Base-by-base conservation (phyloP, 2,329 filamentous ascomycete species). In the Blastomyces emzantsi region DNA sequence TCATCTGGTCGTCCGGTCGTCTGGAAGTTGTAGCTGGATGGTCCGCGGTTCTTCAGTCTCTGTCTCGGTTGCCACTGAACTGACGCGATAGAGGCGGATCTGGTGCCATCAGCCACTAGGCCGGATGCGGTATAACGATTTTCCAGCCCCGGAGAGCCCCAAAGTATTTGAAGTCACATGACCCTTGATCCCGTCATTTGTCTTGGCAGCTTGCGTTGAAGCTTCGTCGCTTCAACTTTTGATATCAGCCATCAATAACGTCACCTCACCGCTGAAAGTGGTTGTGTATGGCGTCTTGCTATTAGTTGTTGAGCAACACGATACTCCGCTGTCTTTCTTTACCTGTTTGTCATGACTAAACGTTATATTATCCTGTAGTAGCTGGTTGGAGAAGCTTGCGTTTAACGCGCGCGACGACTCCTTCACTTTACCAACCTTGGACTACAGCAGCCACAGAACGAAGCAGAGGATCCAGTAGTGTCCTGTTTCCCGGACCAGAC, bases 61-160 rank as follows among this genome's bases (percentile, higher is more conserved):
- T 36, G 7, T 36, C 33, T 36, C 33, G 49, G 25, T 64, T 45
- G 58, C 63, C 59, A 62, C 58, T 13, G 6, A 30, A 13, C 41
- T 66, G 64, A 61, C 62, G 60, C 62, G 59, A 64, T 62, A 13
- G 41, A 11, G 60, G 59, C 41, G 58, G 59, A 43, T 61, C 47
- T 62, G 55, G 52, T 56, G 56, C 36, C 58, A 66, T 63, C 3
- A n/a, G 13, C 17, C 8, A 28, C 62, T 66, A 66, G 49, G 17
- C 61, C 45, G 9, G 2, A 58, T 52, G n/a, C 7, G 60, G 63
- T 9, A 43, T 55, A 39, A 8, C 33, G 33, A 1, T 36, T 7
- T 36, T 19, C 41, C 2, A 41, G 39, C 7, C 8, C 33, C 1
- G n/a, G n/a, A n/a, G 7, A 36, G 7, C 33, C 33, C 33, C 33